Evolutionary conservation across 768 basidiomycete species (phyloP).

Genomic region (Russula dissimulans): DNA sequence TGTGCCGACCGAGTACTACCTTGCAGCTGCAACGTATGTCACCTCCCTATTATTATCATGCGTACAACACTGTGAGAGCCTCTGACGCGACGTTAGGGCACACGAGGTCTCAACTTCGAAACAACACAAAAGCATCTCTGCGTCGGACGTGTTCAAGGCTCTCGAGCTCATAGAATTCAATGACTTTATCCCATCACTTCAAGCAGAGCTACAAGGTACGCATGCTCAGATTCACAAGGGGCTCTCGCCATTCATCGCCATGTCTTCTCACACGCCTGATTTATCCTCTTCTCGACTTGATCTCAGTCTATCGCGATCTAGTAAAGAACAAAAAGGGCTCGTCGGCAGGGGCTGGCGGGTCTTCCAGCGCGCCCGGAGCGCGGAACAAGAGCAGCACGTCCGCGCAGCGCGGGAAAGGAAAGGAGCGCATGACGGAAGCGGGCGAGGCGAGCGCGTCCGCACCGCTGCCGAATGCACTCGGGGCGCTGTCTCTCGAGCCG

Average conservation of each 20-base stretch:
- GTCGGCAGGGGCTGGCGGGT: constrained; percentile 4
- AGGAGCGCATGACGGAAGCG: constrained; percentile 3
- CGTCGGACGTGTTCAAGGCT: constrained; percentile 83
- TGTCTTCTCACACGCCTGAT: neutral
- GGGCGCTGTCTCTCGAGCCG: constrained; percentile 18
- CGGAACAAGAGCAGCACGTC: neutral
- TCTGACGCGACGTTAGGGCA: constrained; percentile 42
- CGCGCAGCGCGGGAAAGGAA: constrained; percentile 13
- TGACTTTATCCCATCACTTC: constrained; percentile 55
- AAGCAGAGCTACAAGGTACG: constrained; percentile 56
- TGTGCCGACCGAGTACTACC: neutral
- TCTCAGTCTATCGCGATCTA: constrained; percentile 54
- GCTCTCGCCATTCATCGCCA: neutral
- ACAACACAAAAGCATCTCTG: constrained; percentile 82
- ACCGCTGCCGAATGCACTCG: constrained; percentile 14
- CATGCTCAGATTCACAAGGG: neutral
- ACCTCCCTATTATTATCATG: constrained; percentile 34
- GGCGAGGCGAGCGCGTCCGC: constrained; percentile 11
- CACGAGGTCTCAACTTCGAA: constrained; percentile 82
- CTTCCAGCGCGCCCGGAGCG: constrained; percentile 22
- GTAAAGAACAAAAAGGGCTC: constrained; percentile 51
- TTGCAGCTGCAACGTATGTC: constrained; percentile 10
- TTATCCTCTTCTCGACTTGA: neutral
- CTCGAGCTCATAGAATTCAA: constrained; percentile 71
- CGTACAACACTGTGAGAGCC: neutral